Conservation (phyloP, 1,284 basidiomycete genomes). For the Irpex sp. region DNA sequence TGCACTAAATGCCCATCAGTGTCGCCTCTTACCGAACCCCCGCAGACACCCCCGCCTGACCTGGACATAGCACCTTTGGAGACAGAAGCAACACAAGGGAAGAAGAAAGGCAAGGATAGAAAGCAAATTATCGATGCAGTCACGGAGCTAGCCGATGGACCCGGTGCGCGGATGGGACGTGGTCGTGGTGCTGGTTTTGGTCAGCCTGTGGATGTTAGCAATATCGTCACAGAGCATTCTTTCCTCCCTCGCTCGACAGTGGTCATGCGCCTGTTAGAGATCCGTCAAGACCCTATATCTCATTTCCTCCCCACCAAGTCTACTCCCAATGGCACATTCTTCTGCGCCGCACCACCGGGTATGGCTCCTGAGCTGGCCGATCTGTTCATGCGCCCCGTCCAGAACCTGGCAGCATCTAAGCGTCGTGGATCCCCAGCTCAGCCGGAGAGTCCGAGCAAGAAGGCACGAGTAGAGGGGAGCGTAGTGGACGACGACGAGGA, state of each 20-base stretch:
- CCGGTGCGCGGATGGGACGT: slow-evolving; percentile 50
- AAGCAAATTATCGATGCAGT: slow-evolving; percentile 81
- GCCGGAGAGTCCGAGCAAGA: slow-evolving; percentile 61
- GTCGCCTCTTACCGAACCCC: slow-evolving; percentile 69
- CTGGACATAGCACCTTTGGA: slow-evolving; percentile 47
- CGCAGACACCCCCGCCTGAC: slow-evolving; percentile 58
- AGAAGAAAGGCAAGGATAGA: slow-evolving; percentile 58
- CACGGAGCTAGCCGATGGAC: slow-evolving; percentile 78
- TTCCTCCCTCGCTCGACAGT: slow-evolving; percentile 82
- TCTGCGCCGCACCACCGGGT: slow-evolving; percentile 80
- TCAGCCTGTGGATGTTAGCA: slow-evolving; percentile 63
- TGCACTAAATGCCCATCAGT: slow-evolving; percentile 37
- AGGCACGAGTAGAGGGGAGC: slow-evolving; percentile 27
- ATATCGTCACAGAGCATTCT: slow-evolving; percentile 74
- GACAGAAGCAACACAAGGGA: slow-evolving; percentile 25
- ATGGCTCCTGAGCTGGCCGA: slow-evolving; percentile 77
- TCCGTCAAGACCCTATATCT: slow-evolving; percentile 79
- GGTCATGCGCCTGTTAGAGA: slow-evolving; percentile 79
- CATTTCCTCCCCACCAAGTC: slow-evolving; percentile 83
- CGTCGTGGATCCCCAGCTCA: slow-evolving; percentile 35
- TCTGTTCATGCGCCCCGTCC: slow-evolving; percentile 80
- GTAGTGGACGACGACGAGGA: slow-evolving; percentile 1
- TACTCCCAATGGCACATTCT: slow-evolving; percentile 67
- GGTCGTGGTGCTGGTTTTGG: slow-evolving; percentile 53
- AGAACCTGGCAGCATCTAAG: slow-evolving; percentile 42